phyloP scores from a whole-genome alignment of 2,329 filamentous ascomycete genomes.

The Colletotrichum eremochloae region DNA sequence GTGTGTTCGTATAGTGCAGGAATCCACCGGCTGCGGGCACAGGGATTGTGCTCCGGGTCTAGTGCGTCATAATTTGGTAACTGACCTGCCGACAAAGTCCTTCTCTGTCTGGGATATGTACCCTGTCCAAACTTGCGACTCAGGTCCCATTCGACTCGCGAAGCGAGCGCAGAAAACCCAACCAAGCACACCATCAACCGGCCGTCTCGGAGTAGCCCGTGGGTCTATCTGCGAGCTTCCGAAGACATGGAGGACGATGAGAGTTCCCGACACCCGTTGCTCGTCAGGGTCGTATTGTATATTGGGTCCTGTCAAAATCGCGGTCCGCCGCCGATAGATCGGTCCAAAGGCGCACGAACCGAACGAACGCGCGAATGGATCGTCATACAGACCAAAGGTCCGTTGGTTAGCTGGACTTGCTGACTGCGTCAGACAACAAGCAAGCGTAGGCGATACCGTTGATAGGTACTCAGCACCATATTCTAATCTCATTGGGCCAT shows the following conservation, averaged over 20 bases:
- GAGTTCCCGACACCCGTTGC: neutral
- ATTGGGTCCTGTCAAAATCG: conserved; percentile 1
- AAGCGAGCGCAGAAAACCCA: neutral
- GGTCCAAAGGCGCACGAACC: neutral
- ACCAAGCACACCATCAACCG: conserved; percentile 4
- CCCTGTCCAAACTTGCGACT: conserved; percentile 14
- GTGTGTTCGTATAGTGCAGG: neutral
- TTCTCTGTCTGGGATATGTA: conserved; percentile 17
- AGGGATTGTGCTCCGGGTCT: conserved; percentile 26
- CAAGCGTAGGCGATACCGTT: conserved; percentile 1
- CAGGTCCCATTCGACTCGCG: conserved; percentile 9
- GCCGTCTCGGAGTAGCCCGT: conserved; percentile 19
- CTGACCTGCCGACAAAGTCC: conserved; percentile 12
- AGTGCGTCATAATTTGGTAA: conserved; percentile 41
- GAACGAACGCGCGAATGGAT: neutral
- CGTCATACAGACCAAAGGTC: neutral
- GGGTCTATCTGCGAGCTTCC: neutral
- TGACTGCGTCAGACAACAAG: conserved; percentile 27
- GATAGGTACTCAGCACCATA: conserved; percentile 5
- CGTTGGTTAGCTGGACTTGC: conserved; percentile 11
- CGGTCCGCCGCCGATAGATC: conserved; percentile 15
- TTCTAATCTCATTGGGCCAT: conserved; percentile 16
- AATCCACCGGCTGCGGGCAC: neutral
- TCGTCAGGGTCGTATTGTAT: neutral
- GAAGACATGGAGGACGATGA: neutral